These are phyloP conservation scores for Diplogelasinospora grovesii DNA, from an alignment of 495 filamentous ascomycete genomes.

Conservation along the genomic window DNA sequence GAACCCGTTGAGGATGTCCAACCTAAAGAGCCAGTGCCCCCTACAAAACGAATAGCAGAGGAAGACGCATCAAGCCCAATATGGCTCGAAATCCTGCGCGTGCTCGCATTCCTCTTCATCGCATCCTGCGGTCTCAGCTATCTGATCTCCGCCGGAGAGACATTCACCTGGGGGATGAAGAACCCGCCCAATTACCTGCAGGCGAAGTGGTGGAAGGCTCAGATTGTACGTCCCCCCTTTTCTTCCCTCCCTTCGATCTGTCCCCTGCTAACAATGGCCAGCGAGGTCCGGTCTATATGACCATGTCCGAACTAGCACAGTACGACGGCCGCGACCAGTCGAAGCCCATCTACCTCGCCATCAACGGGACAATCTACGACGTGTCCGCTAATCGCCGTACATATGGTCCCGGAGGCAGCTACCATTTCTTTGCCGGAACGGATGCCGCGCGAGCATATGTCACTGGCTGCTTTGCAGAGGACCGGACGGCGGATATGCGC, in stretches of 20 bases:
- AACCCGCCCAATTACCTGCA: slow-evolving; percentile 65
- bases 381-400: slow-evolving; percentile 65
- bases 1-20: slow-evolving; percentile 10
- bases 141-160: slow-evolving; percentile 66
- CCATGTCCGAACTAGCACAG: slow-evolving; percentile 59
- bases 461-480: slow-evolving; percentile 91
- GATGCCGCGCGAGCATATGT: slow-evolving; percentile 89
- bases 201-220: slow-evolving; percentile 52
- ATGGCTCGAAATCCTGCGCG: slow-evolving; percentile 67
- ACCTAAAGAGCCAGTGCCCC: slow-evolving; percentile 16
- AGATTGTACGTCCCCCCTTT: slow-evolving; percentile 46
- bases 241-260: neutral
- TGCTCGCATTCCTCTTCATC: slow-evolving; percentile 62
- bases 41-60: slow-evolving; percentile 23
- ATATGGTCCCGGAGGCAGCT: slow-evolving; percentile 87
- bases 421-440: slow-evolving; percentile 77
- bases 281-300: slow-evolving; percentile 51
- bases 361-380: slow-evolving; percentile 94
- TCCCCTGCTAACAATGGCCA: slow-evolving; percentile 2
- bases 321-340: slow-evolving; percentile 72
- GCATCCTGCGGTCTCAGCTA: slow-evolving; percentile 69
- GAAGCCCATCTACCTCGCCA: slow-evolving; percentile 80
- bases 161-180: slow-evolving; percentile 45
- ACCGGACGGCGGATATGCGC: slow-evolving; percentile 71
- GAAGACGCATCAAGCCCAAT: slow-evolving; percentile 38